A percentile compares a stretch with the other conserved stretches of the same genome.
These are phyloP conservation scores for Ascomycota sp. DNA, from an alignment of 2,329 filamentous ascomycete species.

Conservation along the genomic window DNA sequence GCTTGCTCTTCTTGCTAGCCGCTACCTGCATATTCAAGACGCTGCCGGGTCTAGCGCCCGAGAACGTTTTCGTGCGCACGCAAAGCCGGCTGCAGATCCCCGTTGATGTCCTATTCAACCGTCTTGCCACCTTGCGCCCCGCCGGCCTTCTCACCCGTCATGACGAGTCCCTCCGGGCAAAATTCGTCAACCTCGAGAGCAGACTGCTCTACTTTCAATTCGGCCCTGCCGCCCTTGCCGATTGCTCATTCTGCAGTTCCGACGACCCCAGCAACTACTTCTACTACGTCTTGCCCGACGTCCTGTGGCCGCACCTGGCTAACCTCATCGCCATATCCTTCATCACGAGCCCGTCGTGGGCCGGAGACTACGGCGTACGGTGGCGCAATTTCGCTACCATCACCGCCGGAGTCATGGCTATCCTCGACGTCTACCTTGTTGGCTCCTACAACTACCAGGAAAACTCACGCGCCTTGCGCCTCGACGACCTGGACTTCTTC, in stretches of 20 bases:
- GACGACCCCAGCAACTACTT: constrained; percentile 50
- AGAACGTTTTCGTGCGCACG: constrained; percentile 63
- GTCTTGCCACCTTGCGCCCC: constrained; percentile 37
- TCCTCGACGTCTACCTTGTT: constrained; percentile 43
- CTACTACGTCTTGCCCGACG: constrained; percentile 53
- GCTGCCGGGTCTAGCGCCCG: constrained; percentile 43
- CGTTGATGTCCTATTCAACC: constrained; percentile 63
- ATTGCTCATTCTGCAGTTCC: constrained; percentile 64
- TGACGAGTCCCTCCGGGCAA: constrained; percentile 43
- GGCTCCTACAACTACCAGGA: constrained; percentile 39
- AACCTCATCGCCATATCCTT: constrained; percentile 53
- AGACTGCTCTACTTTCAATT: constrained; percentile 65
- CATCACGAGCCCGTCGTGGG: constrained; percentile 45
- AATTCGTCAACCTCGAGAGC: constrained; percentile 48
- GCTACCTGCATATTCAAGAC: constrained; percentile 30
- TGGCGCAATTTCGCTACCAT: constrained; percentile 56
- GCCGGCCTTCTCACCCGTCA: constrained; percentile 21
- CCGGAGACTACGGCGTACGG: constrained; percentile 36
- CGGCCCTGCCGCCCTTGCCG: constrained; percentile 49
- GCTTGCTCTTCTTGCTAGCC: constrained; percentile 30
- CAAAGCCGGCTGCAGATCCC: constrained; percentile 65
- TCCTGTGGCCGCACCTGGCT: constrained; percentile 55
- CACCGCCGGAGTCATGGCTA: constrained; percentile 31
- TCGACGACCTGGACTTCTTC: constrained; percentile 44
- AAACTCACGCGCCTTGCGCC: constrained; percentile 39